Conservation (phyloP, 139 green algal genomes). For the Pycnococcus provasolii region DNA sequence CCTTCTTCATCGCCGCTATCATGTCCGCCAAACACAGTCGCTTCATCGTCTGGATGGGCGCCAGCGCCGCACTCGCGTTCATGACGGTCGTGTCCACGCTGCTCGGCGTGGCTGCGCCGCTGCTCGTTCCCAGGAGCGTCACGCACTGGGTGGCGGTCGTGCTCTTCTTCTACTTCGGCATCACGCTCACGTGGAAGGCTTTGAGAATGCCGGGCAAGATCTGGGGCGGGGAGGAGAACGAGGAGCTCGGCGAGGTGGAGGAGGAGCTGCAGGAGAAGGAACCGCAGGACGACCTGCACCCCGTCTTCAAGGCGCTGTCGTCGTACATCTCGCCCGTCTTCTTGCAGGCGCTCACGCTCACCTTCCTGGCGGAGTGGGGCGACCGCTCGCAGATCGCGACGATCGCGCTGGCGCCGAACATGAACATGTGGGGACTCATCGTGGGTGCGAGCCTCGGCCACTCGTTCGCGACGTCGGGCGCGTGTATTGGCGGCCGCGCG, state of each 20-base stretch:
- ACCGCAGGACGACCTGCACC: constrained; percentile 9
- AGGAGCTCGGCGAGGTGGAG: constrained; percentile 38
- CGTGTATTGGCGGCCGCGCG: not conserved
- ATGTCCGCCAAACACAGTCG: constrained; percentile 73
- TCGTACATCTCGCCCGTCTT: constrained; percentile 3
- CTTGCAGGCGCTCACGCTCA: constrained; percentile 73
- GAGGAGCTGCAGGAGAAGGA: constrained; percentile 27
- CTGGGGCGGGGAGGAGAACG: constrained; percentile 21
- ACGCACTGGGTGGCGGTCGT: constrained; percentile 71
- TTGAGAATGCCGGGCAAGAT: constrained; percentile 60
- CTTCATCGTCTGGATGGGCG: constrained; percentile 60
- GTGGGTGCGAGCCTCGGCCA: constrained; percentile 80
- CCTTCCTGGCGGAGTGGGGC: constrained; percentile 95
- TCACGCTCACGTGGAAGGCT: constrained; percentile 49
- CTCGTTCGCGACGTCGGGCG: constrained; percentile 54
- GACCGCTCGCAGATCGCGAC: constrained; percentile 86
- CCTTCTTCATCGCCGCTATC: constrained; percentile 88
- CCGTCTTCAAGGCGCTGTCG: not conserved
- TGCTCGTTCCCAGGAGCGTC: constrained; percentile 61
- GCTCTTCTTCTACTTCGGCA: constrained; percentile 84
- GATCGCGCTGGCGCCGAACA: constrained; percentile 56
- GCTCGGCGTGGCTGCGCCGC: constrained; percentile 73
- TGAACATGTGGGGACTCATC: constrained; percentile 68
- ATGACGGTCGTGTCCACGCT: constrained; percentile 82
- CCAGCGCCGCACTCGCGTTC: constrained; percentile 59